Percentiles rank a stretch among this genome's conserved stretches.
Evolutionary conservation across 73 alveolate genomes (phyloP).

Genomic region (Paramecium tetraurelia): DNA sequence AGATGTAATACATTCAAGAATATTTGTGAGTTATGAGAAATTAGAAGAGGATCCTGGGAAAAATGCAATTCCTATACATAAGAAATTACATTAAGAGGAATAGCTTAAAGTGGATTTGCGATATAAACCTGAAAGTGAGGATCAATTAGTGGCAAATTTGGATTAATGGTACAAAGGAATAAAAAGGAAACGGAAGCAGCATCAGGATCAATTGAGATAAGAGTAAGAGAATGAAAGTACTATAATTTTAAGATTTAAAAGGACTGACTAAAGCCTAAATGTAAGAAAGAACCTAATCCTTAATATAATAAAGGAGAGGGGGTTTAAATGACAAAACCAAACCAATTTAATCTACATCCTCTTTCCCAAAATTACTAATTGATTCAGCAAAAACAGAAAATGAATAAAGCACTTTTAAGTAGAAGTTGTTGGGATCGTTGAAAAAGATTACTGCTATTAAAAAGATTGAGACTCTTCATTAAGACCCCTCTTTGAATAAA

Average conservation of each 20-base stretch:
- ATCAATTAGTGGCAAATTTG: neutral
- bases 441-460: neutral
- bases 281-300: neutral
- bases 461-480: neutral
- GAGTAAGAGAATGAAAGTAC: constrained; percentile 3
- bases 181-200: neutral
- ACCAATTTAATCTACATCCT: neutral
- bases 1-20: neutral
- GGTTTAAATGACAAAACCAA: neutral
- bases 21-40: neutral
- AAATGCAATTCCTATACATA: neutral
- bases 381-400: neutral
- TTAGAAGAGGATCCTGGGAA: constrained; percentile 23
- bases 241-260: neutral
- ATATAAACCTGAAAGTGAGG: constrained; percentile 39
- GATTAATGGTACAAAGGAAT: constrained; percentile 17
- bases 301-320: neutral
- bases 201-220: neutral
- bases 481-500: neutral
- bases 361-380: neutral
- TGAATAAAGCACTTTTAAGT: neutral
- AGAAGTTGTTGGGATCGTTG: neutral
- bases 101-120: neutral
- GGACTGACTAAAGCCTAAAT: neutral
- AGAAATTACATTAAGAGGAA: constrained; percentile 1